Evolutionary conservation across 2,329 filamentous ascomycete species (phyloP), one percentile per base, ranked within the genome.

Genomic region (Neodidymelliopsis sp.): DNA sequence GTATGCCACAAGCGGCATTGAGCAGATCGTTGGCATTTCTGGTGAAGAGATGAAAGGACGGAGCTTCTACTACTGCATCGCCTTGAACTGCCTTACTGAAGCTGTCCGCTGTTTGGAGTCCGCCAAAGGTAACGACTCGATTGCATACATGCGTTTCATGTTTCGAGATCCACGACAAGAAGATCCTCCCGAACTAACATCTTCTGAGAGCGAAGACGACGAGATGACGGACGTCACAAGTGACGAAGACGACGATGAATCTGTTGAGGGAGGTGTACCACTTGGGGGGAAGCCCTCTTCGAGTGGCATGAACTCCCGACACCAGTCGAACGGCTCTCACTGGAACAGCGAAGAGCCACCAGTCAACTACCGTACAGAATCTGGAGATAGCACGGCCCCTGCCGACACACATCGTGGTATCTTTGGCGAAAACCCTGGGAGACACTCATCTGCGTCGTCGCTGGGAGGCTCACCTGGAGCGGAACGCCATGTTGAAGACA

Each of bases 91-190:
- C 59, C 77, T 94, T 20, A 77, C 82, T 7, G 89, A 94, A 60
- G 90, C 90, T 3, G 84, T 93, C 24, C 83, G 84, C 54, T 92
- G 88, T 62, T 74, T 96, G 23, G 91, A 95, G 71, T 88, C 88
- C 57, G 90, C 91, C 16, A 96, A 96, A 69, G 87, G 88, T 20
- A 95, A 96, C 62, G 90, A 96, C 69, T 95, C 91, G 2, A 94
- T 95, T 63, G 90, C 91, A 2, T 95, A 96, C 63, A 78, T 96
- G 50, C 87, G 91, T 13, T 96, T 95, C 70, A 90, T 86, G 82
- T 93, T 89, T 64, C 82, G 89, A 42, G 87, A 94, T 66, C 90
- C 90, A 13, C 80, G 87, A 22, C 77, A 81, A 46, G 80, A 73
- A 43, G 74, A 77, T 39, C 58, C 65, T 11, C 56, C 60, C 4